phyloP scores from a whole-genome alignment of 257 asterid species.

The Solanum bulbocastanum region DNA sequence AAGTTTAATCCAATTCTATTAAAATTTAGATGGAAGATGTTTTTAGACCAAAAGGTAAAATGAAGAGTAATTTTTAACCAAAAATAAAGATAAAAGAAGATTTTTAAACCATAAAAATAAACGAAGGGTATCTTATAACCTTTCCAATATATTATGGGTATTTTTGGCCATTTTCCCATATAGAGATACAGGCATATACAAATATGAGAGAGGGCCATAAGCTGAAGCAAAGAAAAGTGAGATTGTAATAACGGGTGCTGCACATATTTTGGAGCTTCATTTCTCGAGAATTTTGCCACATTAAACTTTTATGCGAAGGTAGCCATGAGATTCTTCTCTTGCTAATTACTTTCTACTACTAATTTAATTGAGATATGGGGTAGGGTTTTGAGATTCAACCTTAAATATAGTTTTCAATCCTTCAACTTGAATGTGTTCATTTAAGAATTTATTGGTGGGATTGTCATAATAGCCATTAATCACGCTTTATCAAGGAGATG shows the following conservation, averaged over 20 bases:
- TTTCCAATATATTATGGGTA: too few species aligned
- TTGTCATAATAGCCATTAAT: not conserved
- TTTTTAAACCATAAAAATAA: too few species aligned
- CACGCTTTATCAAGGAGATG: not conserved
- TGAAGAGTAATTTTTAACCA: too few species aligned
- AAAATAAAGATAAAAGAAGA: too few species aligned
- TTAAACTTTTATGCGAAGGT: not conserved
- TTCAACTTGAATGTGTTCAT: not conserved
- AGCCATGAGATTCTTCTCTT: not conserved
- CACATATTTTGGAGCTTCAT: not conserved
- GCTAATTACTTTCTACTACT: not conserved
- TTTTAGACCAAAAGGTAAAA: too few species aligned
- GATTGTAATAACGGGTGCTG: not conserved
- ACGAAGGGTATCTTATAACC: too few species aligned
- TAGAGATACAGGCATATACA: not conserved
- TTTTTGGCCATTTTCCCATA: too few species aligned
- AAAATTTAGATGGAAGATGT: too few species aligned
- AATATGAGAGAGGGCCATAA: not conserved
- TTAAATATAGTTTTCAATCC: not conserved
- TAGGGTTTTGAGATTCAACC: not conserved
- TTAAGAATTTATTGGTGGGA: not conserved
- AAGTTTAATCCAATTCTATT: too few species aligned
- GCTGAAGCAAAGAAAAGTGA: not conserved
- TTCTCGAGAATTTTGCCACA: not conserved
- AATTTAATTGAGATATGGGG: not conserved